A percentile compares a stretch with the other conserved stretches of the same genome.
These are phyloP conservation scores for Kluyveromyces lactis DNA, from an alignment of 805 yeast species.

Conservation along the genomic window DNA sequence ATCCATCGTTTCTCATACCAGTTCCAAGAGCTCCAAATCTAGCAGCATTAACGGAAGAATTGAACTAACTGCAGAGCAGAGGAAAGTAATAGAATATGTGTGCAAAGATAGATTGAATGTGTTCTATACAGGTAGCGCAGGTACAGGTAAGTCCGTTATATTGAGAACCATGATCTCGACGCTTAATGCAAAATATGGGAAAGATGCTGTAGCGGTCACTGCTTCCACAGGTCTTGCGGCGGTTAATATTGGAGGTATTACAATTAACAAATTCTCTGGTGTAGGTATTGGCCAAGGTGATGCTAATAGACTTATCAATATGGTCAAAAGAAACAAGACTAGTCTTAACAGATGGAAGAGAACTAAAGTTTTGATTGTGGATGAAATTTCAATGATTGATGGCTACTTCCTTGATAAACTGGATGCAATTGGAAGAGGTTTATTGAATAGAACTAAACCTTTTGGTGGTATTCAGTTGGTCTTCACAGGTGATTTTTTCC, in stretches of 20 bases:
- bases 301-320: conserved; percentile 37
- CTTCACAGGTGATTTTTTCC: conserved; percentile 92
- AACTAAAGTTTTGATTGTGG: conserved; percentile 69
- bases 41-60: conserved; percentile 7
- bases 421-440: conserved; percentile 53
- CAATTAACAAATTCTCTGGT: conserved; percentile 80
- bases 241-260: conserved; percentile 83
- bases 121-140: conserved; percentile 79
- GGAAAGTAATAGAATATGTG: conserved; percentile 42
- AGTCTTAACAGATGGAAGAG: conserved; percentile 51
- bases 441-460: conserved; percentile 46
- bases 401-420: conserved; percentile 69
- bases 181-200: conserved; percentile 36
- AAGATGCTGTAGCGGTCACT: conserved; percentile 65
- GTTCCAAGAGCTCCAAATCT: neutral
- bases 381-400: conserved; percentile 93
- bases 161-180: conserved; percentile 53
- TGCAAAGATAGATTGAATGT: conserved; percentile 44
- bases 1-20: neutral
- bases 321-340: conserved; percentile 39
- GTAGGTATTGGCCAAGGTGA: conserved; percentile 67
- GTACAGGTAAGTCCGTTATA: conserved; percentile 78
- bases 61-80: conserved; percentile 40
- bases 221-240: conserved; percentile 98
- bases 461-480: conserved; percentile 93